Evolutionary conservation across 1,139 yeast genomes (phyloP).

Genomic region (Blastobotrys ciferrii): DNA sequence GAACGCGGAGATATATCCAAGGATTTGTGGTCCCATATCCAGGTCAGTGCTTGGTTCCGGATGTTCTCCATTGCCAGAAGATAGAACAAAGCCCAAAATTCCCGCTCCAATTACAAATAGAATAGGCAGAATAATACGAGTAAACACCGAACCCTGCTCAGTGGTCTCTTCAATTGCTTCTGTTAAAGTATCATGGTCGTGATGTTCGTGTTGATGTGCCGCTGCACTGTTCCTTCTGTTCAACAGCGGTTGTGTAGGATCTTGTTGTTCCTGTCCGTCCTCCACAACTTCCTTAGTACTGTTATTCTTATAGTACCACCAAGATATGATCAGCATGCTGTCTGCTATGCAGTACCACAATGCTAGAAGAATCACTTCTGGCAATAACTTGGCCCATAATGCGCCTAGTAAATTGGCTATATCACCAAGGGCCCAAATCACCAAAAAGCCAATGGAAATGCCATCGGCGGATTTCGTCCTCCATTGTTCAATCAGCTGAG

Average conservation of each 20-base stretch:
- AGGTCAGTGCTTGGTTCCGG: slow-evolving; percentile 24
- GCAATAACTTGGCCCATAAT: slow-evolving; percentile 66
- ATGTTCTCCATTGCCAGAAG: slow-evolving; percentile 23
- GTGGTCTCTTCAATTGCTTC: slow-evolving; percentile 22
- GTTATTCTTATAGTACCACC: slow-evolving; percentile 46
- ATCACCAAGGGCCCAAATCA: slow-evolving; percentile 76
- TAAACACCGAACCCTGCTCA: slow-evolving; percentile 32
- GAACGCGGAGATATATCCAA: slow-evolving; percentile 70
- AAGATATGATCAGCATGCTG: slow-evolving; percentile 58
- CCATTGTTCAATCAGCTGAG: slow-evolving; percentile 84
- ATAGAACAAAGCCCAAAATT: slow-evolving; percentile 55
- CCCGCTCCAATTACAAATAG: slow-evolving; percentile 70
- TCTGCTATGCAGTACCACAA: slow-evolving; percentile 76
- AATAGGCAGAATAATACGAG: slow-evolving; percentile 58
- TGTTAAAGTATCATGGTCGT: slow-evolving; percentile 29
- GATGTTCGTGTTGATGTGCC: slow-evolving; percentile 19
- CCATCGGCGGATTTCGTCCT: slow-evolving; percentile 75
- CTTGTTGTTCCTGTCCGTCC: slow-evolving; percentile 11
- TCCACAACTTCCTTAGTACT: background rate
- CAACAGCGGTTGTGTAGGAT: slow-evolving; percentile 28
- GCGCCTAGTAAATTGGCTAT: slow-evolving; percentile 66
- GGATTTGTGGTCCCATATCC: slow-evolving; percentile 59
- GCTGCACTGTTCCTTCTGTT: slow-evolving; percentile 28
- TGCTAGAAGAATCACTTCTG: slow-evolving; percentile 68
- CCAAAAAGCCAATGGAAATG: slow-evolving; percentile 64